Evolutionary conservation across 108 stramenopile genomes (phyloP).

Genomic region (Cylindrotheca closterium): DNA sequence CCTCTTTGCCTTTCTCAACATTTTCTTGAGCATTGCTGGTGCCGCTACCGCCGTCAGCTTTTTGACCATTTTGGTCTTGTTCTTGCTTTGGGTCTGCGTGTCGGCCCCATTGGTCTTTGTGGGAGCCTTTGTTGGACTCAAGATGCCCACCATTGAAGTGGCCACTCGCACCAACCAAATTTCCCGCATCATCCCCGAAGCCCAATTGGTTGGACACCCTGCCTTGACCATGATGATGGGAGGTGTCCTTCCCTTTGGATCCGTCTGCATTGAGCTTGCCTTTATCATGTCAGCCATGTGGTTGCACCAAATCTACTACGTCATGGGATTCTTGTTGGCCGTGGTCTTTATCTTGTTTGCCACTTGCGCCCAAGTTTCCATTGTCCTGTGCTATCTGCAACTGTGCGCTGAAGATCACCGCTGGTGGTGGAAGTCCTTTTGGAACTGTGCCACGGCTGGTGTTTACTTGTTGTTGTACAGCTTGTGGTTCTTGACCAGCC

Average conservation of each 20-base stretch:
- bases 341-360: conserved; percentile 91
- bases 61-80: conserved; percentile 83
- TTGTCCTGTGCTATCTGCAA: conserved; percentile 98
- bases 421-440: conserved; percentile 99
- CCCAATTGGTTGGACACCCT: conserved; percentile 80
- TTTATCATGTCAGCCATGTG: conserved; percentile 99
- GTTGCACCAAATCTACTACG: conserved; percentile 98
- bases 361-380: conserved; percentile 95
- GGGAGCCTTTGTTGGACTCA: conserved; percentile 94
- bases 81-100: conserved; percentile 87
- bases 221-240: conserved; percentile 81
- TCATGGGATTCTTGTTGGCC: conserved; percentile 98
- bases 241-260: conserved; percentile 97
- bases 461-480: conserved; percentile 96
- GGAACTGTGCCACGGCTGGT: conserved; percentile 92
- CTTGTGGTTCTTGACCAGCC: conserved; percentile 89
- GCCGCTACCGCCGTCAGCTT: conserved; percentile 94
- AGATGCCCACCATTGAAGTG: conserved; percentile 69
- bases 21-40: conserved; percentile 79
- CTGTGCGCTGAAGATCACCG: conserved; percentile 98
- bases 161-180: conserved; percentile 96
- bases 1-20: conserved; percentile 85
- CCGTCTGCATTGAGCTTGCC: conserved; percentile 98
- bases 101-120: conserved; percentile 95
- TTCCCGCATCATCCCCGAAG: conserved; percentile 87